Evolutionary conservation across 495 filamentous ascomycete genomes (phyloP).

Genomic region (Penicillium simplicissimum): DNA sequence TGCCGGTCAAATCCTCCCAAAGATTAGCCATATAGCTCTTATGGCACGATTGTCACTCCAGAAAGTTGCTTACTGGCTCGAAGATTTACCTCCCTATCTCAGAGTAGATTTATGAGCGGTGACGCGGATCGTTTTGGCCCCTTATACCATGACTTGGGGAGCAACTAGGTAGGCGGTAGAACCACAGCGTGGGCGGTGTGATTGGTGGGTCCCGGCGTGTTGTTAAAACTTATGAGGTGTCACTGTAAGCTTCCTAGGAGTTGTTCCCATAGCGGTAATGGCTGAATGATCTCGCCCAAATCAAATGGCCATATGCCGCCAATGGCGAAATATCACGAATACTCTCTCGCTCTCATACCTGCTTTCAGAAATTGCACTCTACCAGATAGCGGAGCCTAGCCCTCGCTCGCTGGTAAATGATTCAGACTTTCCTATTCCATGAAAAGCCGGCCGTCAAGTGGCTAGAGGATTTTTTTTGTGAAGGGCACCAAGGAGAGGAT

Average conservation of each 20-base stretch:
- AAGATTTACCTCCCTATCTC: too few species aligned
- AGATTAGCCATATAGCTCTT: too few species aligned
- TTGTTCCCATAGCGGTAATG: not conserved
- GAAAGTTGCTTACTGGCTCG: too few species aligned
- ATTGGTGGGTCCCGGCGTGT: too few species aligned
- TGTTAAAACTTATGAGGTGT: too few species aligned
- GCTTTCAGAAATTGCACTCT: not conserved
- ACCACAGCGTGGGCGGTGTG: too few species aligned
- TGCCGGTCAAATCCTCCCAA: too few species aligned
- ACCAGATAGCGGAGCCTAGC: not conserved
- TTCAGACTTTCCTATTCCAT: not conserved
- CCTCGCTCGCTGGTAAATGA: not conserved
- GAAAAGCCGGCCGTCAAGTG: not conserved
- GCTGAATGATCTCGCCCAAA: not conserved
- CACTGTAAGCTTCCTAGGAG: not conserved
- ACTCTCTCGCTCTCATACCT: not conserved
- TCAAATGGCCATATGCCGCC: not conserved
- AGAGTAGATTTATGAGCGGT: too few species aligned
- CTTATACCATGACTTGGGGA: too few species aligned
- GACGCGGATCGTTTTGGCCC: too few species aligned
- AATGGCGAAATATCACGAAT: not conserved
- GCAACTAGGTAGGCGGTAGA: too few species aligned
- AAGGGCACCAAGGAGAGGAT: not conserved
- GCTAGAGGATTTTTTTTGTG: not conserved
- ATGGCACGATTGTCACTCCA: too few species aligned